Percentiles rank a stretch among this genome's conserved stretches.
Evolutionary conservation across 805 yeast genomes (phyloP).

Genomic region (Blastobotrys robertii): DNA sequence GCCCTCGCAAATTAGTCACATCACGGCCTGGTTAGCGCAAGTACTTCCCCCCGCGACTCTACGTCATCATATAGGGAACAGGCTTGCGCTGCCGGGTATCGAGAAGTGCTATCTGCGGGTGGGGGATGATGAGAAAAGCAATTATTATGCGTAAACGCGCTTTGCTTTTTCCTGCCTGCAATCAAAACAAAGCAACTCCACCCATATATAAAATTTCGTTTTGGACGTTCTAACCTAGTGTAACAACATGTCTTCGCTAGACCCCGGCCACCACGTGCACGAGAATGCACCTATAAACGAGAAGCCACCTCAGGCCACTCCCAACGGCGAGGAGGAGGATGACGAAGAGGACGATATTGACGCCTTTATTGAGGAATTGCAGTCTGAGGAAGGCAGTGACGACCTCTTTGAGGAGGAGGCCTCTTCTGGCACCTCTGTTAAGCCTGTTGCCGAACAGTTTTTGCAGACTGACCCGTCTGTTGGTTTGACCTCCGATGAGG

Average conservation of each 20-base stretch:
- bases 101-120: too few relatives aligned
- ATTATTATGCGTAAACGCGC: too few relatives aligned
- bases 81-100: too few relatives aligned
- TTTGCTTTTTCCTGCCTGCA: not conserved
- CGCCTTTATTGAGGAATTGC: constrained; percentile 51
- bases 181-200: constrained; percentile 34
- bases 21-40: too few relatives aligned
- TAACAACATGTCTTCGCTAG: not conserved
- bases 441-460: constrained; percentile 78
- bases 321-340: constrained; percentile 44
- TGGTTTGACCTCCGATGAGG: constrained; percentile 77
- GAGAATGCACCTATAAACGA: not conserved
- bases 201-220: constrained; percentile 12
- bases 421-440: constrained; percentile 47
- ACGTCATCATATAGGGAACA: too few relatives aligned
- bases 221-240: not conserved
- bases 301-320: constrained; percentile 26
- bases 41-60: too few relatives aligned
- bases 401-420: constrained; percentile 28
- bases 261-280: not conserved
- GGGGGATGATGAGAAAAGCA: too few relatives aligned
- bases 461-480: constrained; percentile 69
- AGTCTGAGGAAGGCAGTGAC: constrained; percentile 45
- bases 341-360: constrained; percentile 63
- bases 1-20: too few relatives aligned